These are phyloP conservation scores for Colletotrichum paranaense DNA, from an alignment of 2,329 filamentous ascomycete species.

Conservation along the genomic window DNA sequence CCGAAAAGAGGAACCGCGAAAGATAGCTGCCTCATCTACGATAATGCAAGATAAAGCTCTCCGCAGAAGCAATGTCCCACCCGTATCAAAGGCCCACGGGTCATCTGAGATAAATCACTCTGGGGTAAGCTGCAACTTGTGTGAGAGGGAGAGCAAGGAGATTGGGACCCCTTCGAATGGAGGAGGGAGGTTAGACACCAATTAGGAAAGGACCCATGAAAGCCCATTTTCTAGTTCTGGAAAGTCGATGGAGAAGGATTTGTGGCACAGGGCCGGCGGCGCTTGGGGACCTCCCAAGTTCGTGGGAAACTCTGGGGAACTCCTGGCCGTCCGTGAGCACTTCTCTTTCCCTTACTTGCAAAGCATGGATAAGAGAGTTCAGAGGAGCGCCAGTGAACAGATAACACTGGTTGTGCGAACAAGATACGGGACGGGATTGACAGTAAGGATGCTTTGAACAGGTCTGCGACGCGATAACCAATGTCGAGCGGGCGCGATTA, in stretches of 20 bases:
- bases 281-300: constrained; percentile 7
- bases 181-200: neutral
- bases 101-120: constrained; percentile 11
- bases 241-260: constrained; percentile 7
- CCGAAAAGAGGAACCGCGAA: too few species aligned
- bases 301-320: constrained; percentile 1
- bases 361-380: neutral
- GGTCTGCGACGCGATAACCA: constrained; percentile 20
- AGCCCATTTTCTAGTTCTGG: constrained; percentile 4
- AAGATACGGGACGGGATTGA: constrained; percentile 20
- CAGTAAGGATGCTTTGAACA: constrained; percentile 19
- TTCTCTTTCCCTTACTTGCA: neutral
- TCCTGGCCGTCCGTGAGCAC: neutral
- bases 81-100: neutral
- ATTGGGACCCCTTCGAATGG: neutral
- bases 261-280: neutral
- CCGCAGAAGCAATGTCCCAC: neutral
- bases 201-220: constrained; percentile 5
- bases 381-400: neutral
- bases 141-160: neutral
- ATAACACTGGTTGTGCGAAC: neutral
- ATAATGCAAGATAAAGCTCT: constrained; percentile 10
- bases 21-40: constrained; percentile 1
- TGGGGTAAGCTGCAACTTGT: neutral
- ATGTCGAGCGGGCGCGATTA: constrained; percentile 1